Evolutionary conservation across 768 basidiomycete species (phyloP), one percentile per base, ranked within the genome.

Genomic region (Podaxis carcinomalis): DNA sequence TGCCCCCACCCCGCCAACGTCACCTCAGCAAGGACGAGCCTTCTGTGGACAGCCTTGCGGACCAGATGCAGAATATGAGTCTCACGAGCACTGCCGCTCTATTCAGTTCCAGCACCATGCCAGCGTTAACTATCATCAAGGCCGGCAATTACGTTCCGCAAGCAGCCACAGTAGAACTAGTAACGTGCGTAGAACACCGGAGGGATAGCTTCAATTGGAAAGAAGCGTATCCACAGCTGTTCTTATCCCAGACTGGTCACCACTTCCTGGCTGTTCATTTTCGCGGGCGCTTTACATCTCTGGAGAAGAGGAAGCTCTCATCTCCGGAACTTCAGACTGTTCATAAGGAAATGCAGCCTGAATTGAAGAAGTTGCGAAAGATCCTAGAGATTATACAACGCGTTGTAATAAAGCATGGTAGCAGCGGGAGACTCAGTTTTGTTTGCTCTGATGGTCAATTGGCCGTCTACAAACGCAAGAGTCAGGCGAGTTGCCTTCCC

Each of bases 241-340:
- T 81, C 68, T 79, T 92, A 57, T 89, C 90, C 5, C 85, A 87
- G 67, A 90, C 87, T 0, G 73, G 79, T 1, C 79, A 83, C 65
- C 78, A 85, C 61, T 85, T 82, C 67, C 73, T 89, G 56, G 89
- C 81, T 0, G 72, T 80, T 44, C 89, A 91, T 68, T 67, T 74
- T 13, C 69, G 75, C 2, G 89, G 89, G 1, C 71, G 42, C 1
- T 90, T 91, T 69, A 65, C 68, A 3, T 69, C 73, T 9, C 72
- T 88, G 5, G 72, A 78, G 54, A 86, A 87, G 69, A 70, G 75
- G 44, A 77, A 79, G 47, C 72, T 80, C 4, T 62, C 64, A 19
- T 78, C 75, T 36, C 65, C 72, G 19, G 78, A 79, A 57, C 60
- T 78, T 59, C 71, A 69, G 63, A 63, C 58, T 4, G 67, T 72